phyloP scores from a whole-genome alignment of 2,329 filamentous ascomycete species.

The Alternaria triticimaculans region DNA sequence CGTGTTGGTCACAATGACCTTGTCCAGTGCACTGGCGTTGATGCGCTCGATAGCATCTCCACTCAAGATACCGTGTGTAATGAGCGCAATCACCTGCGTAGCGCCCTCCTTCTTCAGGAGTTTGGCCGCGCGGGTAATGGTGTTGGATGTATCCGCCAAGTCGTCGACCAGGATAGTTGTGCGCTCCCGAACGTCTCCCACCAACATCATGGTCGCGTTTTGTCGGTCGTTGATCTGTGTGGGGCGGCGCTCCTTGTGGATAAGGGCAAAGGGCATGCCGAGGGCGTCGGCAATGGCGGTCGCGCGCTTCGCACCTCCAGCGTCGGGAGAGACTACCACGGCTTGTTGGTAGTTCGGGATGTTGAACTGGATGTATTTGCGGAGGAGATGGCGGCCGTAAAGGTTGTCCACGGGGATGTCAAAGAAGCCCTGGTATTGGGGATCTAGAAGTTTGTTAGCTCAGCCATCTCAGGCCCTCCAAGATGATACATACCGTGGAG shows the following conservation, averaged over 20 bases:
- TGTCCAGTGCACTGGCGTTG: conserved; percentile 91
- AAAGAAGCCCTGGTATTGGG: conserved; percentile 98
- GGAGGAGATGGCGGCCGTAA: conserved; percentile 78
- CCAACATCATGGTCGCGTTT: conserved; percentile 88
- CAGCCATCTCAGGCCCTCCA: background rate
- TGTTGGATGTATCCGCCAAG: conserved; percentile 94
- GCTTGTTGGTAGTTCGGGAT: conserved; percentile 85
- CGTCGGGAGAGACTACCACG: conserved; percentile 94
- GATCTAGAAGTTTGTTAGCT: conserved; percentile 66
- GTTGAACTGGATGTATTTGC: conserved; percentile 75
- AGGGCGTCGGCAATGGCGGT: conserved; percentile 93
- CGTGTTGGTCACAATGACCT: conserved; percentile 93
- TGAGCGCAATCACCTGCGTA: conserved; percentile 85
- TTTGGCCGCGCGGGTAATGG: conserved; percentile 94
- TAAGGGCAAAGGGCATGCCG: conserved; percentile 94
- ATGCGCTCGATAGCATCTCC: conserved; percentile 94
- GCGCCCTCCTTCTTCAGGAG: conserved; percentile 93
- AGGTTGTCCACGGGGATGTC: conserved; percentile 98
- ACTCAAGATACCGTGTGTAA: conserved; percentile 94
- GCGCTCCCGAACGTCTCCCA: conserved; percentile 81
- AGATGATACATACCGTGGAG: conserved; percentile 54
- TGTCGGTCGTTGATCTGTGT: conserved; percentile 85
- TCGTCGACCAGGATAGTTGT: conserved; percentile 93
- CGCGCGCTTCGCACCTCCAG: conserved; percentile 93
- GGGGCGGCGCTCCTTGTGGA: conserved; percentile 95